These are phyloP conservation scores for Salix purpurea DNA, from an alignment of 345 rosid genomes.

Conservation along the genomic window DNA sequence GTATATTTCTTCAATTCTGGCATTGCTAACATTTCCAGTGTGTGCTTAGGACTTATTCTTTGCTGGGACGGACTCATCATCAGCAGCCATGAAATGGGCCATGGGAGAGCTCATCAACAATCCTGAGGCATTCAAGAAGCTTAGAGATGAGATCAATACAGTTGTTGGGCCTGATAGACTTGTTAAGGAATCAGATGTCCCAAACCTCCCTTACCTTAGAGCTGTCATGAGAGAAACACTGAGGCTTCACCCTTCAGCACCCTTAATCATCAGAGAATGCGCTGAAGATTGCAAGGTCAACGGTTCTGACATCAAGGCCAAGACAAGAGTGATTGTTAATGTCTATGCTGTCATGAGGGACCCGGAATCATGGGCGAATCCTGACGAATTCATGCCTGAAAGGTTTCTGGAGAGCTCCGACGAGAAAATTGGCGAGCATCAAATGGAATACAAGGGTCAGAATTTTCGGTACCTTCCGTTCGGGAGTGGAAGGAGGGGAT, in stretches of 20 bases:
- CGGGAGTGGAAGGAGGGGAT: constrained; percentile 60
- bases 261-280: constrained; percentile 50
- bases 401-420: constrained; percentile 27
- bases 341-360: constrained; percentile 50
- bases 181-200: constrained; percentile 40
- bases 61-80: constrained; percentile 45
- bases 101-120: constrained; percentile 48
- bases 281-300: constrained; percentile 38
- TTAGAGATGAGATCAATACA: constrained; percentile 36
- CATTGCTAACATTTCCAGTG: background rate
- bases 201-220: constrained; percentile 41
- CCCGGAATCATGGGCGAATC: constrained; percentile 34
- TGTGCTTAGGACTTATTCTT: constrained; percentile 30
- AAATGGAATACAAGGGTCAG: constrained; percentile 56
- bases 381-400: constrained; percentile 38
- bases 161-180: constrained; percentile 27
- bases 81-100: constrained; percentile 48
- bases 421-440: constrained; percentile 43
- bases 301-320: constrained; percentile 30
- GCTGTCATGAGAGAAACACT: constrained; percentile 40
- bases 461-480: constrained; percentile 54
- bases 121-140: constrained; percentile 29
- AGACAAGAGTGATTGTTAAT: constrained; percentile 39
- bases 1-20: background rate
- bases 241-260: constrained; percentile 50